phyloP scores from a whole-genome alignment of 2,329 filamentous ascomycete species.

The Colletotrichum destructivum region DNA sequence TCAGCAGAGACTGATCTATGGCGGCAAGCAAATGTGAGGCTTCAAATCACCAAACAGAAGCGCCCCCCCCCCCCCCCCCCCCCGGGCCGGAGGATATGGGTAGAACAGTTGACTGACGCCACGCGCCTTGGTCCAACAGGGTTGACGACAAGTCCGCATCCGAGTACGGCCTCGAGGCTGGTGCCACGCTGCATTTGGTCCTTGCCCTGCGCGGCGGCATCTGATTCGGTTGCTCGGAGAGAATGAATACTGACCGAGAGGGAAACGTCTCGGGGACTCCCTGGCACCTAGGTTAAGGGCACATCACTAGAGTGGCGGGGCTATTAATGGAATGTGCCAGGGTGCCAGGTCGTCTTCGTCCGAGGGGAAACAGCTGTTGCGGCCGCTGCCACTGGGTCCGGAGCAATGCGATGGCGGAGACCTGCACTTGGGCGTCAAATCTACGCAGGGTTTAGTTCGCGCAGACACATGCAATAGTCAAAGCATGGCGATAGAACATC shows the following conservation, averaged over 20 bases:
- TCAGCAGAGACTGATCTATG: slow-evolving; percentile 95
- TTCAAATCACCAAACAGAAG: not conserved
- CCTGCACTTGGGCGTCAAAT: not conserved
- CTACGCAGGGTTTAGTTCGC: not conserved
- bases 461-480: not conserved
- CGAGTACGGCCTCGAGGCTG: slow-evolving; percentile 92
- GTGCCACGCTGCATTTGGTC: slow-evolving; percentile 94
- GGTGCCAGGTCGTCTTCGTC: not conserved
- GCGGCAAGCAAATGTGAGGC: slow-evolving; percentile 94
- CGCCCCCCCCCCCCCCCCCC: not conserved
- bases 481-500: slow-evolving; percentile 1
- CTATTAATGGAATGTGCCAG: not conserved
- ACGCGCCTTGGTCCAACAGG: slow-evolving; percentile 65
- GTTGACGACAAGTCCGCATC: slow-evolving; percentile 93
- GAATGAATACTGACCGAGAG: not conserved
- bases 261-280: not conserved
- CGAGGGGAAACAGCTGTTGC: not conserved
- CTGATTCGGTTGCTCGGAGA: slow-evolving; percentile 6
- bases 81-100: not conserved
- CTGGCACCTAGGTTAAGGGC: not conserved
- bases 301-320: not conserved
- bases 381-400: not conserved
- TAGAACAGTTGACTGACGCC: slow-evolving; percentile 5
- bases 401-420: not conserved
- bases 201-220: slow-evolving; percentile 89